Base-by-base conservation (phyloP, 495 filamentous ascomycete species). In the Immersiella caudata region DNA sequence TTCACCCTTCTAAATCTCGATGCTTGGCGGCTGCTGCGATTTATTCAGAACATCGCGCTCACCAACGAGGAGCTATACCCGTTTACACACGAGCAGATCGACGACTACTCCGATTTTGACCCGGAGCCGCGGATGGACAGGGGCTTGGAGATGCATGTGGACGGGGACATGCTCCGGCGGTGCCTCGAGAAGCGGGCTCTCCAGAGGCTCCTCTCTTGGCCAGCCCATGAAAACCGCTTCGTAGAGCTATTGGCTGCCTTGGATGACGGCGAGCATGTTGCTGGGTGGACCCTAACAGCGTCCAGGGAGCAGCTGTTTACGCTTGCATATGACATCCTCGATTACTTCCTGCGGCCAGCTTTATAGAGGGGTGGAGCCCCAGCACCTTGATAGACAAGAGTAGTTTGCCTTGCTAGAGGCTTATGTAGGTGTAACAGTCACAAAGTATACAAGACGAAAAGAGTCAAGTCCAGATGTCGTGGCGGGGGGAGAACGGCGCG, bases 141-240 rank as follows among this genome's bases (percentile, higher is more conserved):
- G 6, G 79, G 74, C 50, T 67, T 73, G 24, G 79, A 80, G 51
- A 87, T 85, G 83, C 89, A 91, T 26, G 78, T 93, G 8, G 85
- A 93, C 68, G 90, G 91, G 0, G 89, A 91, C 68, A 81, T 91
- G 20, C 74, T 93, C 50, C 75, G 74, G 60, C 80, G 83, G 22
- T 80, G 79, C 68, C 71, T 92, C 4, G 76, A 87, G n/a, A 73
- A 74, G 63, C 75, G 76, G 55, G 79, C 78, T 0, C 68, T 87
- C 3, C 79, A 83, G 54, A 70, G 78, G 57, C 69, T 91, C 33
- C 69, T 84, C 8, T 56, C 64, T 12, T 63, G 65, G 22, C 69
- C 72, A 16, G 54, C 68, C 22, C 62, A 75, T 16, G 60, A 73
- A 14, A 40, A 14, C 20, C 76, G 79, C 18, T 74, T 81, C 18